Evolutionary conservation across 768 basidiomycete species (phyloP).

Genomic region (Termitomyces sp.): DNA sequence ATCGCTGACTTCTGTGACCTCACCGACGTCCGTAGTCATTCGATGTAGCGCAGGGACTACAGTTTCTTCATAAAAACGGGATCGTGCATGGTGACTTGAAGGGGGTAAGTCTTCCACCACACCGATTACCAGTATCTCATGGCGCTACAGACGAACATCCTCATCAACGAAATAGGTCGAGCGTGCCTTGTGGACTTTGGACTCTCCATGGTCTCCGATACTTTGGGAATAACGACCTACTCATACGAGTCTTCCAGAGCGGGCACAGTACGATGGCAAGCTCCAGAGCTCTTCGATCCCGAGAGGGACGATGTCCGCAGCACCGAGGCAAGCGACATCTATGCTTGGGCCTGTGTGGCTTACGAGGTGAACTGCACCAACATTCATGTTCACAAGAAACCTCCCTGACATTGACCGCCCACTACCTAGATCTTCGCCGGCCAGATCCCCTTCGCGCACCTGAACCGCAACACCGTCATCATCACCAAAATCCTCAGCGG

Average conservation of each 20-base stretch:
- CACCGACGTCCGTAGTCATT: not conserved
- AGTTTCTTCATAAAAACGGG: slow-evolving; percentile 8
- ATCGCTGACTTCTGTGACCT: not conserved
- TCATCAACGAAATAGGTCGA: not conserved
- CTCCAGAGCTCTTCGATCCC: slow-evolving; percentile 4
- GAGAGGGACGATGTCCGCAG: not conserved
- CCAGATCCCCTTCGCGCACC: slow-evolving; percentile 1
- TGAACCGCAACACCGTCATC: not conserved
- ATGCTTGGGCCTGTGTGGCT: slow-evolving; percentile 8
- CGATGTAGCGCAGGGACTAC: slow-evolving; percentile 7
- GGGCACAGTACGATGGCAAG: slow-evolving; percentile 6
- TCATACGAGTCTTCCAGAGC: not conserved
- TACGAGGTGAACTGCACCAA: not conserved
- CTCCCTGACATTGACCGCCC: not conserved
- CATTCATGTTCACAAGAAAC: too few species aligned
- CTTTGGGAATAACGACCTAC: not conserved
- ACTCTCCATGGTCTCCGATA: slow-evolving; percentile 2
- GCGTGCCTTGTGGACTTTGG: slow-evolving; percentile 5
- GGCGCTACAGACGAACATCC: slow-evolving; percentile 6
- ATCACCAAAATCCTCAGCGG: not conserved
- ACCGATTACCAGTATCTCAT: not conserved
- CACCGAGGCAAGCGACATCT: slow-evolving; percentile 4
- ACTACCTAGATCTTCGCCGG: slow-evolving; percentile 4
- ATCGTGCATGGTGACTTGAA: slow-evolving; percentile 11
- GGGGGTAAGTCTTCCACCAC: not conserved